Evolutionary conservation across 768 basidiomycete genomes (phyloP).

Genomic region (Hygrophoropsis aurantiaca): DNA sequence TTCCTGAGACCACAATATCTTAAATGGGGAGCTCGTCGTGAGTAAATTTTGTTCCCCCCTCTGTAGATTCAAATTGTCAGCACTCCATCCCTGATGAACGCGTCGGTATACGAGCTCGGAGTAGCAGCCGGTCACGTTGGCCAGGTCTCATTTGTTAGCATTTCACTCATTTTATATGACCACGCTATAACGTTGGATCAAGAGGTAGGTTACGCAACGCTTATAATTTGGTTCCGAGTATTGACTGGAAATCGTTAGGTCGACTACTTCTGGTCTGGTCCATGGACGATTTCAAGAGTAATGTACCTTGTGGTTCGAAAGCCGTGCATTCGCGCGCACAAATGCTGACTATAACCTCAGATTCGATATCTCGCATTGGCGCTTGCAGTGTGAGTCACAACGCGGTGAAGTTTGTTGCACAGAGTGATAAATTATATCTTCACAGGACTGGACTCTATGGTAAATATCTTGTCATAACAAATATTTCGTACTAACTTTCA

Average conservation of each 20-base stretch:
- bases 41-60: no score
- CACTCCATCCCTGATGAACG: no score
- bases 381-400: conserved; percentile 21
- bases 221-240: neutral
- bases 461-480: no score
- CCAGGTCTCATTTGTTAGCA: conserved; percentile 1
- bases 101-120: no score
- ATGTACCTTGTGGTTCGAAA: conserved; percentile 39
- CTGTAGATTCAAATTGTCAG: no score
- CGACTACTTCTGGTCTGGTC: conserved; percentile 40
- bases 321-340: neutral
- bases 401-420: neutral
- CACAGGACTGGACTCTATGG: neutral
- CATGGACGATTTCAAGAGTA: conserved; percentile 34
- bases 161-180: conserved; percentile 4
- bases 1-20: no score
- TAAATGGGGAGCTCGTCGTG: no score
- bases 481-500: neutral
- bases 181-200: conserved; percentile 36
- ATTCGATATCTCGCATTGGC: conserved; percentile 33
- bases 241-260: conserved; percentile 29
- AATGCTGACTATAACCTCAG: conserved; percentile 12
- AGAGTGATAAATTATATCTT: no score
- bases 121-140: no score
- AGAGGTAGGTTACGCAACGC: conserved; percentile 26